phyloP scores from a whole-genome alignment of 1,139 yeast genomes.

The Zygosaccharomyces sapae region DNA sequence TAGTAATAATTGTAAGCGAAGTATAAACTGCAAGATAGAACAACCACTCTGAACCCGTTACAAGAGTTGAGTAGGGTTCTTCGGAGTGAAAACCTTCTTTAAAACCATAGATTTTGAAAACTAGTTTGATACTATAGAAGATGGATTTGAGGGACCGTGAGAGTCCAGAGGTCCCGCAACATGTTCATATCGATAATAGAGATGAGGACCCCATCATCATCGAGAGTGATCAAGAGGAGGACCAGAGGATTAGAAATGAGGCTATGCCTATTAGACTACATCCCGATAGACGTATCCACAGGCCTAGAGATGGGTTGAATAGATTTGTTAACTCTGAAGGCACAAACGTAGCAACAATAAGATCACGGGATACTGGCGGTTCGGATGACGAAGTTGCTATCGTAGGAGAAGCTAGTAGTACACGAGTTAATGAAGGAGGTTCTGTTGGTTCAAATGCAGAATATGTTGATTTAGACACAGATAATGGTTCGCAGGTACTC shows the following conservation, averaged over 20 bases:
- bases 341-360: conserved; percentile 8
- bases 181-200: not conserved
- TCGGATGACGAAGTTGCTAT: conserved; percentile 27
- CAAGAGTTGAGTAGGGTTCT: not conserved
- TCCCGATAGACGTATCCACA: conserved; percentile 19
- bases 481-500: conserved; percentile 8
- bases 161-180: not conserved
- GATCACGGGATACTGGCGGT: conserved; percentile 2
- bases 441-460: conserved; percentile 23
- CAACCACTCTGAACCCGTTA: not conserved
- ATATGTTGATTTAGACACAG: conserved; percentile 28
- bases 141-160: conserved; percentile 5
- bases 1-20: not conserved
- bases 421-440: conserved; percentile 15
- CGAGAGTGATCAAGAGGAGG: conserved; percentile 32
- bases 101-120: not conserved
- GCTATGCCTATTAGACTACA: conserved; percentile 16
- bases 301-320: conserved; percentile 23
- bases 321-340: conserved; percentile 19
- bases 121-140: not conserved
- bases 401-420: conserved; percentile 19
- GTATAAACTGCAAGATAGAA: not conserved
- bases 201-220: conserved; percentile 24
- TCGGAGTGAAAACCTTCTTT: too few relatives aligned
- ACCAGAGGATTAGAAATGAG: conserved; percentile 16